phyloP scores from a whole-genome alignment of 2,329 filamentous ascomycete genomes.

The Cordyceps militaris region DNA sequence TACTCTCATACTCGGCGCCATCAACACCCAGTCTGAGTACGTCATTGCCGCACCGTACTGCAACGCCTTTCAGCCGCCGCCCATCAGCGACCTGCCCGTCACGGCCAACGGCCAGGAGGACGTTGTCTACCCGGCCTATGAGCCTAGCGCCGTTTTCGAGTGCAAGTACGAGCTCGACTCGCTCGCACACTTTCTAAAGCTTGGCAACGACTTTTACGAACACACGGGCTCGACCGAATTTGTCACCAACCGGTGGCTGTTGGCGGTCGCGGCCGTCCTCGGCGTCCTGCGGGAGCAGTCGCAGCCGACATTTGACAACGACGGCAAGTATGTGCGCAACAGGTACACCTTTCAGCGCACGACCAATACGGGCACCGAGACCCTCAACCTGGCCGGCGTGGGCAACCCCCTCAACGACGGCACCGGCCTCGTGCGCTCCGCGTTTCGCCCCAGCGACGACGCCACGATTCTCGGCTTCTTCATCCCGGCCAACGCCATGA shows the following conservation, averaged over 20 bases:
- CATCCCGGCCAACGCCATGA: slow-evolving; percentile 94
- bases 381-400: slow-evolving; percentile 69
- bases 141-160: slow-evolving; percentile 81
- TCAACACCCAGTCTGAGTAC: slow-evolving; percentile 93
- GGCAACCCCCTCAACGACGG: slow-evolving; percentile 86
- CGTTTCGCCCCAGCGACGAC: slow-evolving; percentile 92
- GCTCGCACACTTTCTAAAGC: slow-evolving; percentile 78
- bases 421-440: slow-evolving; percentile 81
- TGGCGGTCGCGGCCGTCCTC: slow-evolving; percentile 68
- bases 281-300: slow-evolving; percentile 72
- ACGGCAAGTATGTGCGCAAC: slow-evolving; percentile 60
- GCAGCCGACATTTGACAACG: slow-evolving; percentile 69
- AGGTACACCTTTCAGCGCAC: slow-evolving; percentile 80
- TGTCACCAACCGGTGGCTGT: slow-evolving; percentile 69
- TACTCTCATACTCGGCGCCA: slow-evolving; percentile 79
- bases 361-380: slow-evolving; percentile 83
- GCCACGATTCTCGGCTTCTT: slow-evolving; percentile 91
- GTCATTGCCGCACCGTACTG: slow-evolving; percentile 94
- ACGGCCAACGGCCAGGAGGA: slow-evolving; percentile 78
- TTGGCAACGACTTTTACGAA: slow-evolving; percentile 80
- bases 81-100: slow-evolving; percentile 65
- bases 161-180: slow-evolving; percentile 99
- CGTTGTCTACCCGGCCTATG: slow-evolving; percentile 76
- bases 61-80: slow-evolving; percentile 95
- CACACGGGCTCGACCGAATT: slow-evolving; percentile 73